Evolutionary conservation across 164 flowering plant species (phyloP).

Genomic region (Akebia trifoliata): DNA sequence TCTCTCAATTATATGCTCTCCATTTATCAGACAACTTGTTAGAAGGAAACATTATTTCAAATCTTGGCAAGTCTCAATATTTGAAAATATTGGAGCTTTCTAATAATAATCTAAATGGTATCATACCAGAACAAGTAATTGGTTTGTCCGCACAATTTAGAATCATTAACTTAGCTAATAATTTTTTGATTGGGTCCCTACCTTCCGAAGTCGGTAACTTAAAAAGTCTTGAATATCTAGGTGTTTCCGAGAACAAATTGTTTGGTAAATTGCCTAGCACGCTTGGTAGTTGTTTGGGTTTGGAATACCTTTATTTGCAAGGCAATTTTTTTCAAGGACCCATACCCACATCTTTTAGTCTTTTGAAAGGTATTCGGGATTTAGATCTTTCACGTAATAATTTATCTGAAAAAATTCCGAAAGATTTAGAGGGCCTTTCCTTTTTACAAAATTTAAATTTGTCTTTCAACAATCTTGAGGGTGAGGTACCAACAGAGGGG

Average conservation of each 20-base stretch:
- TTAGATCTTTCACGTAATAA: constrained; percentile 6
- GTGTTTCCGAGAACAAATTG: constrained; percentile 4
- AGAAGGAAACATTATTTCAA: not conserved
- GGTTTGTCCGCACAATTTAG: not conserved
- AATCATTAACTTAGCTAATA: not conserved
- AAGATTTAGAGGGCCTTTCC: not conserved
- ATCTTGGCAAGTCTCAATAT: not conserved
- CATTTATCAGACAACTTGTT: not conserved
- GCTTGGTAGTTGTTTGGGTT: not conserved
- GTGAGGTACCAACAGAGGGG: constrained; percentile 5
- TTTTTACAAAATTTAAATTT: constrained; percentile 1
- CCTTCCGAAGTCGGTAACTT: constrained; percentile 4
- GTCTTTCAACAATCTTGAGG: constrained; percentile 6
- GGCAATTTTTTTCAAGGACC: constrained; percentile 10
- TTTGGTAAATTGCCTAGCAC: constrained; percentile 6
- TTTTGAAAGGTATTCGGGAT: not conserved
- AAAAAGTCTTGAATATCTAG: not conserved
- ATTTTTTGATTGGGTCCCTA: not conserved
- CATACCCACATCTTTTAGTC: not conserved
- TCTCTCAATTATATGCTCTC: not conserved
- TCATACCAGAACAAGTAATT: not conserved
- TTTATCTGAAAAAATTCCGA: not conserved
- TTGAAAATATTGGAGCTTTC: constrained; percentile 1
- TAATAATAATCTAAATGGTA: not conserved
- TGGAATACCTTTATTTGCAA: not conserved